phyloP scores from a whole-genome alignment of 192 early-diverging fungal genomes.

The Backusella mclennaniae region DNA sequence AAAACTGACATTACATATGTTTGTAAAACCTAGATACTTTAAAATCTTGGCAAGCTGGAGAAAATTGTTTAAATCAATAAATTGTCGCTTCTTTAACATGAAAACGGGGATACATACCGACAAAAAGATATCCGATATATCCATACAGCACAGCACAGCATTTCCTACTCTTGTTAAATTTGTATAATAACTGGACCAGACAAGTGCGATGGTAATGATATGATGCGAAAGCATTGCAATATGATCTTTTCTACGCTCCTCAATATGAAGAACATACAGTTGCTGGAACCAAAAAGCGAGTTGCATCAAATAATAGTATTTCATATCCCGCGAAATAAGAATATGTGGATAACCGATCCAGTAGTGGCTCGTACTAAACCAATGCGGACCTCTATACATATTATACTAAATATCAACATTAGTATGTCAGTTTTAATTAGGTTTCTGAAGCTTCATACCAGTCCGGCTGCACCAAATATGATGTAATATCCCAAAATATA shows the following conservation, averaged over 20 bases:
- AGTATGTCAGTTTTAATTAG: background rate
- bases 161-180: slow-evolving; percentile 81
- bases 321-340: slow-evolving; percentile 51
- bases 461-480: slow-evolving; percentile 58
- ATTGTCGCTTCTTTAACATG: background rate
- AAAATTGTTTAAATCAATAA: background rate
- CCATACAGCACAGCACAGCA: slow-evolving; percentile 74
- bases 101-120: slow-evolving; percentile 43
- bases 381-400: slow-evolving; percentile 67
- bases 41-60: slow-evolving; percentile 70
- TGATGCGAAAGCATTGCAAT: slow-evolving; percentile 73
- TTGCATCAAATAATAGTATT: slow-evolving; percentile 75
- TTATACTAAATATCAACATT: slow-evolving; percentile 41
- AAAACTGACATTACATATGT: slow-evolving; percentile 69
- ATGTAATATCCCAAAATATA: slow-evolving; percentile 67
- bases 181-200: slow-evolving; percentile 61
- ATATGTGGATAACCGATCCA: slow-evolving; percentile 74
- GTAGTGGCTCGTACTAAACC: slow-evolving; percentile 67
- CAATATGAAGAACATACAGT: slow-evolving; percentile 68
- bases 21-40: slow-evolving; percentile 64
- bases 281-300: slow-evolving; percentile 82
- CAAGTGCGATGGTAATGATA: slow-evolving; percentile 67
- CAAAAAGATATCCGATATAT: slow-evolving; percentile 77
- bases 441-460: slow-evolving; percentile 39
- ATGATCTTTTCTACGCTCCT: slow-evolving; percentile 75